Percentiles rank a stretch among this genome's conserved stretches.
Evolutionary conservation across 306 rosid genomes (phyloP).

Genomic region (Delonix regia): DNA sequence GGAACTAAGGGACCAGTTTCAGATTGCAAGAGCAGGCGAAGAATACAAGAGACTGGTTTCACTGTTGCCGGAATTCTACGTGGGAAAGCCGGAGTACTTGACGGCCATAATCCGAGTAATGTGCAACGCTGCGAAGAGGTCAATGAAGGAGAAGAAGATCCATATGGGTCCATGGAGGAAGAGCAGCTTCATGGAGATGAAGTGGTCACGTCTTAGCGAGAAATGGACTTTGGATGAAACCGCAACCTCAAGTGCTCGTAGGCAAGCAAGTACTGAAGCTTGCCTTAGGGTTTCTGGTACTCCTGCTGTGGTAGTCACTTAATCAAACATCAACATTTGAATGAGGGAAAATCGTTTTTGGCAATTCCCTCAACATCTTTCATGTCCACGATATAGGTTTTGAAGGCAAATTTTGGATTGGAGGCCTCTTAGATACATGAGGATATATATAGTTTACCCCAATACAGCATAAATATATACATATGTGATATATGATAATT

Average conservation of each 20-base stretch:
- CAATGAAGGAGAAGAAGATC: conserved; percentile 70
- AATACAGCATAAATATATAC: too few relatives aligned
- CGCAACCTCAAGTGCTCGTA: too few relatives aligned
- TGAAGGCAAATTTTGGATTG: not conserved
- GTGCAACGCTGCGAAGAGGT: conserved; percentile 65
- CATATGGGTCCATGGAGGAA: conserved; percentile 73
- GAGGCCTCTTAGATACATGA: not conserved
- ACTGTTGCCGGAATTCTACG: conserved; percentile 41
- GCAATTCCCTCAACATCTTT: not conserved
- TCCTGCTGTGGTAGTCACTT: conserved; percentile 50
- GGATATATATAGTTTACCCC: not conserved
- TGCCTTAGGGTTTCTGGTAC: conserved; percentile 32
- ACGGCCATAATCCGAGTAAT: conserved; percentile 47
- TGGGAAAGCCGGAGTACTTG: conserved; percentile 51
- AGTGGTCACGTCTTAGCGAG: conserved; percentile 57
- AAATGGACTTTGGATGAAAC: not conserved
- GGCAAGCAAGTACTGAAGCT: conserved; percentile 35
- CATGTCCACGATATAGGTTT: not conserved
- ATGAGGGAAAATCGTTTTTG: not conserved
- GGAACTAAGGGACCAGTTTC: conserved; percentile 51
- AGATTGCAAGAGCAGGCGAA: conserved; percentile 49
- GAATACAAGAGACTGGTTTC: conserved; percentile 43
- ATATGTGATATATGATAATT: too few relatives aligned
- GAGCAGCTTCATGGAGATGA: conserved; percentile 65
- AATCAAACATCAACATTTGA: not conserved